These are phyloP conservation scores for Teratosphaeria gauchensis DNA, from an alignment of 2,329 filamentous ascomycete genomes.

Conservation along the genomic window DNA sequence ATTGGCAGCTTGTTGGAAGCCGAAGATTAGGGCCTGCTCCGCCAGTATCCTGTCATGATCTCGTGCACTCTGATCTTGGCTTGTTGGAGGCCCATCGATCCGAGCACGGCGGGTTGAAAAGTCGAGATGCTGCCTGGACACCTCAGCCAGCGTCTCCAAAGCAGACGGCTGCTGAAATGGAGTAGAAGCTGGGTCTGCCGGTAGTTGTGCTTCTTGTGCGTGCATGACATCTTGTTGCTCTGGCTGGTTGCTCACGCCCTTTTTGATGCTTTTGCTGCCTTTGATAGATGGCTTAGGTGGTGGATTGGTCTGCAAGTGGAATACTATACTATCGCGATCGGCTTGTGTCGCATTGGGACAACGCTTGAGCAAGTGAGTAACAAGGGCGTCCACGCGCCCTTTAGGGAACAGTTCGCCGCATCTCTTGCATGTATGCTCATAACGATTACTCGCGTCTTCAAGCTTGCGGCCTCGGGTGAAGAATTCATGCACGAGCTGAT, in stretches of 20 bases:
- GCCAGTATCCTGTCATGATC: slow-evolving; percentile 1
- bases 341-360: slow-evolving; percentile 57
- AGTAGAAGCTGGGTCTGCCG: neutral
- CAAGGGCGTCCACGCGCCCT: slow-evolving; percentile 74
- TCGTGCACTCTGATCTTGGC: neutral
- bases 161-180: slow-evolving; percentile 58
- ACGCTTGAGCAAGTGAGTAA: slow-evolving; percentile 73
- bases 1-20: slow-evolving; percentile 1
- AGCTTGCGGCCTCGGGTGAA: slow-evolving; percentile 82
- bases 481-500: slow-evolving; percentile 76
- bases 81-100: neutral
- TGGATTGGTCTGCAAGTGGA: slow-evolving; percentile 35
- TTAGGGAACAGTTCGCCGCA: slow-evolving; percentile 57
- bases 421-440: slow-evolving; percentile 65
- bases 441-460: slow-evolving; percentile 81
- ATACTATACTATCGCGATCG: slow-evolving; percentile 43
- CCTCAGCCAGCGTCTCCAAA: slow-evolving; percentile 78
- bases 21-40: slow-evolving; percentile 5
- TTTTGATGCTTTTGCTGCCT: neutral
- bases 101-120: slow-evolving; percentile 38
- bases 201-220: neutral
- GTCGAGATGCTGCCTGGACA: slow-evolving; percentile 66
- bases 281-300: neutral
- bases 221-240: neutral
- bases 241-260: neutral